Evolutionary conservation across 225 moss, liverwort and hornwort species (phyloP), one percentile per base, ranked within the genome.

Genomic region (Pleurozium schreberi): DNA sequence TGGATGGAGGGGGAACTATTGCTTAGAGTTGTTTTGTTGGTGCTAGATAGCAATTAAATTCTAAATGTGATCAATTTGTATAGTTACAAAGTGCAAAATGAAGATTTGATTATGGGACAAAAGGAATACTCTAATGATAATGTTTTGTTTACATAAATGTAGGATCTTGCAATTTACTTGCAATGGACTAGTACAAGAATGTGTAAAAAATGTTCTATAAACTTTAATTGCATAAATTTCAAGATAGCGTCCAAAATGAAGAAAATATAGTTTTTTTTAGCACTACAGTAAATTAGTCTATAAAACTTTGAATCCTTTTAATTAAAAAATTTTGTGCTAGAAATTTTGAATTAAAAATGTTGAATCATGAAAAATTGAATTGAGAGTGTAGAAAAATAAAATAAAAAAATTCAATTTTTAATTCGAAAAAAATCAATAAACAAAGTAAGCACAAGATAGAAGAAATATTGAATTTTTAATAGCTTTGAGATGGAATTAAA

Each of bases 81-180:
- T n/a, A n/a, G n/a, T n/a, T n/a, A n/a, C n/a, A n/a, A n/a, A n/a
- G n/a, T n/a, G n/a, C n/a, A n/a, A n/a, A n/a, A n/a, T n/a, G n/a
- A n/a, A n/a, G n/a, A n/a, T n/a, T n/a, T n/a, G n/a, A n/a, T n/a
- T n/a, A n/a, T n/a, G n/a, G n/a, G n/a, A n/a, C n/a, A n/a, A n/a
- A n/a, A n/a, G n/a, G n/a, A n/a, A n/a, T n/a, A n/a, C n/a, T n/a
- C n/a, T n/a, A n/a, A n/a, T n/a, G n/a, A n/a, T n/a, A n/a, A n/a
- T n/a, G n/a, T n/a, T n/a, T n/a, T n/a, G 12, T 0, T 68, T 68
- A 7, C 1, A 6, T 7, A 21, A n/a, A 0, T 3, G 1, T 68
- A 68, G 40, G 4, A 23, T n/a, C 23, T 68, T 68, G 12, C 23
- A 23, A 25, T 40, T 2, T 7, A 68, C 2, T 68, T 38, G 7